These are phyloP conservation scores for Neocallimastix lanati DNA, from an alignment of 192 early-diverging fungal species.

Conservation along the genomic window DNA sequence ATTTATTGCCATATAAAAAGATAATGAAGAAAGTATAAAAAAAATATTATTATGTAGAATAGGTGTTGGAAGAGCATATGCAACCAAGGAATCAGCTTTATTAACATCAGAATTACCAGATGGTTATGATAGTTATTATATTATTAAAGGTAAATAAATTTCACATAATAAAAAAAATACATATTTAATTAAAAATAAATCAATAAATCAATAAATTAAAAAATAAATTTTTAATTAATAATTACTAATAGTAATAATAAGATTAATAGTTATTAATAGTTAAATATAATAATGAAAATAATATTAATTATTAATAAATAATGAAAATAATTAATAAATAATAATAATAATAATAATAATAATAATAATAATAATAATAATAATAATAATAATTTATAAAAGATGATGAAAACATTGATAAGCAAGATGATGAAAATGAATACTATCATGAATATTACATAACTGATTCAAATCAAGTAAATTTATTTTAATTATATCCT, in stretches of 20 bases:
- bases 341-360: too few relatives aligned
- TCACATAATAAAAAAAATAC: too few relatives aligned
- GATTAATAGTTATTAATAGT: too few relatives aligned
- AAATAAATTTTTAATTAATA: too few relatives aligned
- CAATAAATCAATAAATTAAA: too few relatives aligned
- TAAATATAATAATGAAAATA: too few relatives aligned
- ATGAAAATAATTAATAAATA: neutral
- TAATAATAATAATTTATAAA: neutral
- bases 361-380: too few relatives aligned
- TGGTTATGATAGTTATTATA: slow-evolving; percentile 36
- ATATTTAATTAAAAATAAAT: too few relatives aligned
- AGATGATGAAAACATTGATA: neutral
- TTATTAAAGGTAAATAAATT: slow-evolving; percentile 18
- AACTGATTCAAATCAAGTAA: slow-evolving; percentile 22
- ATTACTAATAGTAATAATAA: too few relatives aligned
- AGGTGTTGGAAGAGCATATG: slow-evolving; percentile 22
- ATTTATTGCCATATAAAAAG: too few relatives aligned
- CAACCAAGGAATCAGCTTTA: slow-evolving; percentile 8
- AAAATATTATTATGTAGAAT: slow-evolving; percentile 26
- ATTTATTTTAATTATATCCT: too few relatives aligned
- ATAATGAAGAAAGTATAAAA: slow-evolving; percentile 6
- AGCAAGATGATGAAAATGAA: neutral
- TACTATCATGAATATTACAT: slow-evolving; percentile 32
- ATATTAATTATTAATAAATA: too few relatives aligned
- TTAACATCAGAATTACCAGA: slow-evolving; percentile 20